Percentiles rank a stretch among this genome's conserved stretches.
These are phyloP conservation scores for Coemansia sp. DNA, from an alignment of 192 early-diverging fungal genomes.

Conservation along the genomic window DNA sequence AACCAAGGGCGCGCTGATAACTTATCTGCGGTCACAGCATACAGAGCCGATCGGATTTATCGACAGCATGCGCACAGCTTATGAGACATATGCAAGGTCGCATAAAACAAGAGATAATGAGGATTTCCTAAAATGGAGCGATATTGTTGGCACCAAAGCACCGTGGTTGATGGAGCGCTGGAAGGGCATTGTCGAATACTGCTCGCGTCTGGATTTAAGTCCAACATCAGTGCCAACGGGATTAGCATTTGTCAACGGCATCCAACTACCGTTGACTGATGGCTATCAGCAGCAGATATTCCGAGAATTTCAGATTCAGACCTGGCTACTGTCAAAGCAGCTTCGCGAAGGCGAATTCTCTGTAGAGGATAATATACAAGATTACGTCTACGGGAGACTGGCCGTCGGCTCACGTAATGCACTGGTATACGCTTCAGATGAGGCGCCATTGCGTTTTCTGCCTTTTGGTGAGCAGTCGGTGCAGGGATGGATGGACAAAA, in stretches of 20 bases:
- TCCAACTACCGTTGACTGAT: conserved; percentile 63
- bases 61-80: conserved; percentile 17
- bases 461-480: conserved; percentile 11
- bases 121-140: conserved; percentile 30
- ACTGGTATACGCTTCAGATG: conserved; percentile 41
- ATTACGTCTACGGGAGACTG: conserved; percentile 65
- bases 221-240: conserved; percentile 37
- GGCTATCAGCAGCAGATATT: conserved; percentile 60
- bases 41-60: conserved; percentile 5
- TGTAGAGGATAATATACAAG: conserved; percentile 63
- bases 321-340: conserved; percentile 49
- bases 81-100: conserved; percentile 22
- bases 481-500: conserved; percentile 24
- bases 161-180: conserved; percentile 36
- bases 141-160: conserved; percentile 7
- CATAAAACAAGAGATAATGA: conserved; percentile 34
- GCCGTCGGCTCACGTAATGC: conserved; percentile 65
- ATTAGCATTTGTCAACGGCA: conserved; percentile 79
- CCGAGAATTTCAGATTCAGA: conserved; percentile 55
- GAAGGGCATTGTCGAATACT: conserved; percentile 32
- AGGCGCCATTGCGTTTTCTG: conserved; percentile 37
- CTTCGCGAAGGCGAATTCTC: conserved; percentile 58
- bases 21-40: conserved; percentile 8
- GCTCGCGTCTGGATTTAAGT: conserved; percentile 43
- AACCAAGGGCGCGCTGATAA: conserved; percentile 25